phyloP scores from a whole-genome alignment of 257 asterid genomes.

The Solanum pimpinellifolium region DNA sequence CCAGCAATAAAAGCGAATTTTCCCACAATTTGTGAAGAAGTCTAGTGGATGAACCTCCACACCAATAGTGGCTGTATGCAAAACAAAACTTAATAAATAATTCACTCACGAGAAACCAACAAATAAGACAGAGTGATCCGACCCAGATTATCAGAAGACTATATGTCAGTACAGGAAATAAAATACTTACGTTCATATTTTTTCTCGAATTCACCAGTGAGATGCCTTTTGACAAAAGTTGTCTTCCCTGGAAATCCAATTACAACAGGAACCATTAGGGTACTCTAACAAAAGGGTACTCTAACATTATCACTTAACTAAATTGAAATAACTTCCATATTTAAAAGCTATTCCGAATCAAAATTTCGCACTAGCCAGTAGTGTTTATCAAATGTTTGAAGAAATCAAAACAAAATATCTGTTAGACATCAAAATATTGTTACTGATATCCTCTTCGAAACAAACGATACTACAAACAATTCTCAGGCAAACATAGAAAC shows the following conservation, averaged over 20 bases:
- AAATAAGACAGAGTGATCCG: not conserved
- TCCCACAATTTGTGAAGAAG: slow-evolving; percentile 70
- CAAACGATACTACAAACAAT: not conserved
- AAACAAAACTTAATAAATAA: not conserved
- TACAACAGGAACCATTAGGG: not conserved
- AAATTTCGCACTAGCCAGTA: not conserved
- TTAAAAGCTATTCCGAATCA: not conserved
- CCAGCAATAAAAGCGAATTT: slow-evolving; percentile 72
- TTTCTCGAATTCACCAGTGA: slow-evolving; percentile 88
- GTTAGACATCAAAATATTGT: not conserved
- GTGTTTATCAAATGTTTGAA: not conserved
- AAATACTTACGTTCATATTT: slow-evolving; percentile 62
- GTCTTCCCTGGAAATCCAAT: slow-evolving; percentile 49
- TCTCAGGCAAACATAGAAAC: not conserved
- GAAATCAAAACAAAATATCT: not conserved
- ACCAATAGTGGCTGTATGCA: slow-evolving; percentile 56
- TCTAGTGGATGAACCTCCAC: slow-evolving; percentile 82
- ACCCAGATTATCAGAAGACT: not conserved
- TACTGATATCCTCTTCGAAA: not conserved
- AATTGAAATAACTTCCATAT: not conserved
- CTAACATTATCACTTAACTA: not conserved
- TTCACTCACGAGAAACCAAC: not conserved
- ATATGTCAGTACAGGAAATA: not conserved
- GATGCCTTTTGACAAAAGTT: slow-evolving; percentile 80
- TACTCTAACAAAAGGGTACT: slow-evolving; percentile 17